Base-by-base conservation (phyloP, 345 rosid species). In the Microthlaspi erraticum region DNA sequence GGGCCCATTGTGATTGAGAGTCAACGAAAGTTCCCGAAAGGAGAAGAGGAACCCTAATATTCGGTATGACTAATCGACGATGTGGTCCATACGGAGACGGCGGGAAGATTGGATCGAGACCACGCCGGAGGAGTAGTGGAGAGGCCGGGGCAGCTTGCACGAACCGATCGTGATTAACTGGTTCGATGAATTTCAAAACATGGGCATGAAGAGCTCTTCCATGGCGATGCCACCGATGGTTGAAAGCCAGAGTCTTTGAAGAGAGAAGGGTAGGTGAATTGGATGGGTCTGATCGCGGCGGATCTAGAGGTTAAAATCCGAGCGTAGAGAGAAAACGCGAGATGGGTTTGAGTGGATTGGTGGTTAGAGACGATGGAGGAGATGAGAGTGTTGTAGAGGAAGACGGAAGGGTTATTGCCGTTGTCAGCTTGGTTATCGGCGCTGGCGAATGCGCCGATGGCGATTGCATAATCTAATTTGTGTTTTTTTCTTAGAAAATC, bases 261-360 rank as follows among this genome's bases (percentile, higher is more conserved):
- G 17, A 87, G 84, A 78, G 92, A 89, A 26, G 90, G 96, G 66
- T 75, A 87, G 43, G 92, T 87, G 76, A 71, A 83, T 16, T 58
- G 51, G 14, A 85, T 87, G 73, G 90, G 96, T 65, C 36, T 70
- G 26, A 74, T 20, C 52, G 50, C 16, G 42, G 74, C 31, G 61
- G 36, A 19, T 48, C 42, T 31, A 57, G 73, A 68, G 18, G 36
- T 61, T 61, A 76, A 53, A 72, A 85, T 37, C 34, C 58, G 72
- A 39, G 48, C 39, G 38, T 89, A 89, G 1, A 86, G 79, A 56
- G 83, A 75, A 74, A 86, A 83, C 4, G 83, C 85, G 46, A 85
- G 10, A 60, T 57, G 85, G 60, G 75, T 76, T 19, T 71, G 63
- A 42, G 32, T 17, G 2, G 54, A 51, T 11, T 58, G 76, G 61